phyloP scores from a whole-genome alignment of 163 green algal species.

The Chloromonas sp. region DNA sequence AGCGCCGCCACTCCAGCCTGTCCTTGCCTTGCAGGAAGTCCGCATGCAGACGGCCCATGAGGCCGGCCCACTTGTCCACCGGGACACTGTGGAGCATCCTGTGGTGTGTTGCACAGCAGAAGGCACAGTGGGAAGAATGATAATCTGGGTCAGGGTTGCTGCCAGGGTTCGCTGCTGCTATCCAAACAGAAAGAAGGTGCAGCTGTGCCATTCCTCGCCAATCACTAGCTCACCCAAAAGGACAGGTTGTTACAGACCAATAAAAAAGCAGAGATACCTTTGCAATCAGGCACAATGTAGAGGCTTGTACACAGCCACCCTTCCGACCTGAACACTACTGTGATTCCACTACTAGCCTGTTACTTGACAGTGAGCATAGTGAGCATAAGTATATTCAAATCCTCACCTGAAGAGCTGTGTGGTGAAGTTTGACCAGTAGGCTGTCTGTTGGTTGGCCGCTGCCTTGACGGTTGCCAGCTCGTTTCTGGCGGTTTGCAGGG shows the following conservation, averaged over 20 bases:
- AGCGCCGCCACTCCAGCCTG: constrained; percentile 22
- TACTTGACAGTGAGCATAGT: neutral
- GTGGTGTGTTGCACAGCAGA: neutral
- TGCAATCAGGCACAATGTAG: no score
- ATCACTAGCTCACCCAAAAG: no score
- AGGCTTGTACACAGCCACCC: no score
- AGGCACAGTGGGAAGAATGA: neutral
- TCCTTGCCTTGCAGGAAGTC: constrained; percentile 14
- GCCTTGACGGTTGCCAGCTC: constrained; percentile 13
- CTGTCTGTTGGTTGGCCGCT: constrained; percentile 16
- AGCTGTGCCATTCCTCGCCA: no score
- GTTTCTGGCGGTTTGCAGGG: neutral
- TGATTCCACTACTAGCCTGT: neutral
- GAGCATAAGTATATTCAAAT: neutral
- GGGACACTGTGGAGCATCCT: constrained; percentile 20
- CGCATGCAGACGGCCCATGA: constrained; percentile 17
- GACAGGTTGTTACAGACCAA: no score
- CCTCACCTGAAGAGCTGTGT: constrained; percentile 20
- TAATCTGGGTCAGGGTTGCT: neutral
- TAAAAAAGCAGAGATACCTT: no score
- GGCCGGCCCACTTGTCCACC: constrained; percentile 17
- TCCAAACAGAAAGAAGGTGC: no score
- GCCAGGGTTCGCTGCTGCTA: no score
- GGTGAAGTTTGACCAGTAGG: constrained; percentile 33
- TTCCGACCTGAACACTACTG: no score